phyloP scores from a whole-genome alignment of 208 protist genomes.

The Angomonas deanei region DNA sequence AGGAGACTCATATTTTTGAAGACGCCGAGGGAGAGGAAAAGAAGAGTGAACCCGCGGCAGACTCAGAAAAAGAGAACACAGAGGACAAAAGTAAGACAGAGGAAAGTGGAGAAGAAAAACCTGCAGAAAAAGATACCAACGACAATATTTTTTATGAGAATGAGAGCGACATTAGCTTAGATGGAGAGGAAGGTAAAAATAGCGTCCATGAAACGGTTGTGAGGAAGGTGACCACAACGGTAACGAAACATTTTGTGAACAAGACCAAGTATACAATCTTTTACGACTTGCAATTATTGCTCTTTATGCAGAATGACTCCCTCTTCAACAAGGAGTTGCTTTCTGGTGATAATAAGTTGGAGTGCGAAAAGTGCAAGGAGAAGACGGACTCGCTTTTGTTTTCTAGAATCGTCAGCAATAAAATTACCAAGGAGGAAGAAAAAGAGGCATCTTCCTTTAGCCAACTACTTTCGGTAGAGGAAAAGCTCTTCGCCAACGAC shows the following conservation, averaged over 20 bases:
- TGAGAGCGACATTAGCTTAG: background rate
- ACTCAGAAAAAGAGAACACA: too few species aligned
- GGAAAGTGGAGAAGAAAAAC: background rate
- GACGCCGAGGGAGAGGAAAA: conserved; percentile 5
- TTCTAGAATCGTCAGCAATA: too few species aligned
- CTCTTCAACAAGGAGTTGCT: conserved; percentile 2
- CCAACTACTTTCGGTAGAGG: too few species aligned
- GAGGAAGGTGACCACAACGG: too few species aligned
- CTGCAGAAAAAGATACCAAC: background rate
- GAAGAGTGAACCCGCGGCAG: conserved; percentile 11
- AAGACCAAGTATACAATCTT: too few species aligned
- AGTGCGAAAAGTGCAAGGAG: background rate
- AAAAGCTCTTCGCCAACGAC: background rate
- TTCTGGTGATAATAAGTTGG: background rate
- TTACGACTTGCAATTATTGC: conserved; percentile 1
- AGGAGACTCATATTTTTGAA: too few species aligned
- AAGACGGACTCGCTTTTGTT: conserved; percentile 1
- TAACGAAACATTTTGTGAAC: background rate
- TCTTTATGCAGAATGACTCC: background rate
- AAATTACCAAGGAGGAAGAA: too few species aligned
- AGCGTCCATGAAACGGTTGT: too few species aligned
- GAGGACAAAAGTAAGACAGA: too few species aligned
- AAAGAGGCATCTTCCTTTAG: too few species aligned
- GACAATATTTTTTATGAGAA: background rate
- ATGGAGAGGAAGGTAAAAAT: too few species aligned